Conservation (phyloP, 2,329 filamentous ascomycete genomes). For the Orbilia blumenaviensis region DNA sequence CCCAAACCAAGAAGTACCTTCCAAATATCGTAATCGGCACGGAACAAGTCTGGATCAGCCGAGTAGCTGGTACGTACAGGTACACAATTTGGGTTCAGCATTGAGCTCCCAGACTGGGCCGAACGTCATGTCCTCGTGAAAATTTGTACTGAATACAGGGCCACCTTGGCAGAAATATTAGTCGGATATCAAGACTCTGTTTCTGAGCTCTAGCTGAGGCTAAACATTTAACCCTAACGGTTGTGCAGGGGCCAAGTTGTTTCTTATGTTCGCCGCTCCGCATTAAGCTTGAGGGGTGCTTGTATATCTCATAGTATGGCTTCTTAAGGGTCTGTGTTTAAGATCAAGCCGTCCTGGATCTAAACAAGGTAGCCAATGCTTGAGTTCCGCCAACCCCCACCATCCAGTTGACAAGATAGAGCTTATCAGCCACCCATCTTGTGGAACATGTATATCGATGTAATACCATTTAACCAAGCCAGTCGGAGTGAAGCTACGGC, state of each 20-base stretch:
- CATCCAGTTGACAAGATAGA: background rate
- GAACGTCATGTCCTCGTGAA: background rate
- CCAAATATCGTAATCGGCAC: constrained; percentile 21
- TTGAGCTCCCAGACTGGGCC: background rate
- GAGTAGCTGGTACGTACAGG: background rate
- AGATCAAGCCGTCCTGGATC: constrained; percentile 11
- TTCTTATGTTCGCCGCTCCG: background rate
- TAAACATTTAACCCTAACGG: background rate
- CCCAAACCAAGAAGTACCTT: constrained; percentile 5
- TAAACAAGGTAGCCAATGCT: background rate
- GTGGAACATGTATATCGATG: background rate
- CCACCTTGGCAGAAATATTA: background rate
- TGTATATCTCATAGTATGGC: background rate
- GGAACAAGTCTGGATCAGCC: background rate
- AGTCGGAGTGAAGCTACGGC: constrained; percentile 10
- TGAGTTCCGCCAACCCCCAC: background rate
- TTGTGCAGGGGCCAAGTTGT: background rate
- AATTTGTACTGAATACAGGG: background rate
- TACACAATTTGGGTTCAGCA: background rate
- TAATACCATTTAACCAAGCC: background rate
- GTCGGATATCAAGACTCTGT: background rate
- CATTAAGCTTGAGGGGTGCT: background rate
- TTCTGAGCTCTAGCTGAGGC: background rate
- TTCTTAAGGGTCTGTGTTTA: background rate
- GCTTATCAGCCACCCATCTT: constrained; percentile 1